phyloP scores from a whole-genome alignment of 495 filamentous ascomycete species.

The Diplogelasinospora grovesii region DNA sequence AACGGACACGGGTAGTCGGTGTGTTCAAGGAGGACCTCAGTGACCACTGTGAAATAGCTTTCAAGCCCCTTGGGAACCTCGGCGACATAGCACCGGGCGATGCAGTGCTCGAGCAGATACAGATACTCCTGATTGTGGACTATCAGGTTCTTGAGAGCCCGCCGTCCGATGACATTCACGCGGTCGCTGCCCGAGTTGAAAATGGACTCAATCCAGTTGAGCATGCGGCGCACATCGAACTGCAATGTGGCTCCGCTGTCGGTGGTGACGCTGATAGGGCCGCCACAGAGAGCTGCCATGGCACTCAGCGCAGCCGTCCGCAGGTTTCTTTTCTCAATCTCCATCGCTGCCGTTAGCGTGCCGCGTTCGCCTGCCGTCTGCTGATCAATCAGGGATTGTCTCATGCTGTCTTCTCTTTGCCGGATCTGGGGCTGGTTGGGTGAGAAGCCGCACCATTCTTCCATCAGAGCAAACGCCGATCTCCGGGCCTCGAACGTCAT shows the following conservation, averaged over 20 bases:
- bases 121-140: conserved; percentile 81
- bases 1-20: conserved; percentile 75
- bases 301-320: conserved; percentile 85
- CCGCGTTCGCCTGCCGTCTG: conserved; percentile 59
- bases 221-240: conserved; percentile 87
- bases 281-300: conserved; percentile 91
- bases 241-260: conserved; percentile 75
- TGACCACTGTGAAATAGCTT: conserved; percentile 93
- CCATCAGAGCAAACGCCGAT: conserved; percentile 92
- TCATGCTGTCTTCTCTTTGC: conserved; percentile 80
- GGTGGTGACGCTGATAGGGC: conserved; percentile 80
- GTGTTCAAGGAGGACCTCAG: conserved; percentile 74
- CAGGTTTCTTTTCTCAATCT: conserved; percentile 91
- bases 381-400: conserved; percentile 65
- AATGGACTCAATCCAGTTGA: conserved; percentile 90
- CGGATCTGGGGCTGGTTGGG: conserved; percentile 80
- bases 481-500: conserved; percentile 93
- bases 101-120: conserved; percentile 76
- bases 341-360: conserved; percentile 78
- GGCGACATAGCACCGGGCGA: conserved; percentile 77
- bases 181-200: conserved; percentile 85
- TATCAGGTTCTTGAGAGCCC: conserved; percentile 85
- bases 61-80: conserved; percentile 76
- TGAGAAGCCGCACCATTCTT: conserved; percentile 97
- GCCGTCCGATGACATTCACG: conserved; percentile 82